Conservation (phyloP, 108 stramenopile species). For the Cyclotella atomus region DNA sequence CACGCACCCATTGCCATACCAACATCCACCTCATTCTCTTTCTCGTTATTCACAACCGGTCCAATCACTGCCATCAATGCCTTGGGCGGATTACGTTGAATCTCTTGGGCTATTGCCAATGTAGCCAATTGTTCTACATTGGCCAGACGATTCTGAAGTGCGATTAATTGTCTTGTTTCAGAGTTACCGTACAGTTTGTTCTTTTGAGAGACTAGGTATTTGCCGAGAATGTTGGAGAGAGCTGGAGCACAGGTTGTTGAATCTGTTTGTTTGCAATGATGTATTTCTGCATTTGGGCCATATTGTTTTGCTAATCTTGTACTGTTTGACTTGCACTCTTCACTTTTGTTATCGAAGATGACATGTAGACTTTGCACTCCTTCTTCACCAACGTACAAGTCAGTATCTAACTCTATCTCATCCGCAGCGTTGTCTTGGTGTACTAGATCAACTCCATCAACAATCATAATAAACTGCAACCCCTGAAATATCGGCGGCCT, state of each 20-base stretch:
- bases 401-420: conserved; percentile 2
- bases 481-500: conserved; percentile 35
- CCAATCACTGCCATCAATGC: conserved; percentile 86
- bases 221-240: conserved; percentile 47
- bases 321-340: conserved; percentile 6
- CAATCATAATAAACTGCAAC: conserved; percentile 49
- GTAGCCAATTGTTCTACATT: conserved; percentile 77
- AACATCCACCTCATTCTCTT: conserved; percentile 14
- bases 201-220: conserved; percentile 46
- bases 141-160: conserved; percentile 52
- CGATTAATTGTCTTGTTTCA: conserved; percentile 15
- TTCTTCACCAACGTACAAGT: conserved; percentile 38
- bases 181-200: conserved; percentile 29
- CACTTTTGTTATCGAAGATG: conserved; percentile 21
- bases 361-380: conserved; percentile 48
- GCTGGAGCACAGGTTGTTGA: conserved; percentile 1
- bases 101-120: conserved; percentile 55
- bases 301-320: conserved; percentile 35
- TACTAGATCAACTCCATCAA: conserved; percentile 48
- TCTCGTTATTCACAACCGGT: conserved; percentile 23
- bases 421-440: not conserved
- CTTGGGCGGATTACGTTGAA: conserved; percentile 80
- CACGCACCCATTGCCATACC: conserved; percentile 54
- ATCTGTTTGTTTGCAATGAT: conserved; percentile 12
- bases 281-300: conserved; percentile 46